Evolutionary conservation across 306 rosid species (phyloP).

Genomic region (Vigna hirtella): DNA sequence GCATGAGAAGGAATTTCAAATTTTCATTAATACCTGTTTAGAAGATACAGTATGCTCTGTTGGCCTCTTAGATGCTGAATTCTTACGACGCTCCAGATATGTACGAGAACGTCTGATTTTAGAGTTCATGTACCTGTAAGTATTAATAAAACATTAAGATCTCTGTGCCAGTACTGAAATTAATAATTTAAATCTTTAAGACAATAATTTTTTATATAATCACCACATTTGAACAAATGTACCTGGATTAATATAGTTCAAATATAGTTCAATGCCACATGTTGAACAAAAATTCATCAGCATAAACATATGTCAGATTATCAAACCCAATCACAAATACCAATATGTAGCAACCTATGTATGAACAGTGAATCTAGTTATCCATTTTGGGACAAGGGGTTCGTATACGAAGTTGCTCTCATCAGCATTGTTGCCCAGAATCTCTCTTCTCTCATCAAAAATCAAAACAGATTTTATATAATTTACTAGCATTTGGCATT

Average conservation of each 20-base stretch:
- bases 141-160: slow-evolving; percentile 8
- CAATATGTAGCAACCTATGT: background rate
- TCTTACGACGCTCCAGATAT: slow-evolving; percentile 51
- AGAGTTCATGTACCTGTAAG: slow-evolving; percentile 62
- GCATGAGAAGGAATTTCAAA: background rate
- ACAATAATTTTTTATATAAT: slow-evolving; percentile 9
- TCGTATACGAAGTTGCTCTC: background rate
- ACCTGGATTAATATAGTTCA: background rate
- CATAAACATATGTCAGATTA: slow-evolving; percentile 13
- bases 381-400: background rate
- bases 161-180: background rate
- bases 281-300: slow-evolving; percentile 5
- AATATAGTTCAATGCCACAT: background rate
- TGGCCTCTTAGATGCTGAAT: slow-evolving; percentile 43
- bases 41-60: slow-evolving; percentile 50
- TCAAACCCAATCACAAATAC: slow-evolving; percentile 24
- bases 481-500: background rate
- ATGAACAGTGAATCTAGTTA: background rate
- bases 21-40: slow-evolving; percentile 51
- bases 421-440: slow-evolving; percentile 7
- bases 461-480: background rate
- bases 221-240: slow-evolving; percentile 3
- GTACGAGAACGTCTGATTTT: slow-evolving; percentile 67
- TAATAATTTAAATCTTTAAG: background rate
- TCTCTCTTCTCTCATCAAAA: background rate